Conservation (phyloP, 176 grass and related monocot species). For the Aegilops tauschii region DNA sequence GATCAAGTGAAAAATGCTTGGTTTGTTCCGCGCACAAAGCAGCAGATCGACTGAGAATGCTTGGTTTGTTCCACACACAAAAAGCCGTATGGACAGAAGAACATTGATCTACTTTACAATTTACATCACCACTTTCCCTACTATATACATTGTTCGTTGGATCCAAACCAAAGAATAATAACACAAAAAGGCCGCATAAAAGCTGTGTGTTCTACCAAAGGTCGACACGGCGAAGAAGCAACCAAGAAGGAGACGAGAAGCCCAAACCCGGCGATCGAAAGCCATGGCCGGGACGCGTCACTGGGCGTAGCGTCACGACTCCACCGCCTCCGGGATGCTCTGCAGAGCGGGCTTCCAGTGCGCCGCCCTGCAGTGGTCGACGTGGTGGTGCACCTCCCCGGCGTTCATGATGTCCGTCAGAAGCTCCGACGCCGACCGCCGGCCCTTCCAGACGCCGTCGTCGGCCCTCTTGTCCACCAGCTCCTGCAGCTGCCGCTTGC, state of each 20-base stretch:
- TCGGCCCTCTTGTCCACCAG: conserved; percentile 32
- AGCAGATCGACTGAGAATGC: background rate
- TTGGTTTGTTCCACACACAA: background rate
- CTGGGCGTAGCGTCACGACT: conserved; percentile 18
- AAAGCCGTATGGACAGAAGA: background rate
- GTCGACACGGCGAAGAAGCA: background rate
- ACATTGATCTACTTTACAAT: background rate
- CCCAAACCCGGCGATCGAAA: background rate
- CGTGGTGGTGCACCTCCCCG: conserved; percentile 44
- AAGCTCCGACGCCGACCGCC: conserved; percentile 31
- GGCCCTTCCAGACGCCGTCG: conserved; percentile 7
- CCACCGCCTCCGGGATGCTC: conserved; percentile 63
- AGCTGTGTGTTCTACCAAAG: background rate
- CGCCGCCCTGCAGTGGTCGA: conserved; percentile 29
- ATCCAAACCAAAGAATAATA: conserved; percentile 23
- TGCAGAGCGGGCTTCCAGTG: conserved; percentile 55
- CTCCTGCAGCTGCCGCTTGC: conserved; percentile 56
- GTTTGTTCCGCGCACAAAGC: background rate
- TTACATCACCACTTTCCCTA: conserved; percentile 3
- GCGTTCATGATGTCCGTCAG: conserved; percentile 62
- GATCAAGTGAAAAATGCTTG: background rate
- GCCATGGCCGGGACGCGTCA: background rate
- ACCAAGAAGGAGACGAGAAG: background rate
- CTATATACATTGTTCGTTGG: conserved; percentile 24
- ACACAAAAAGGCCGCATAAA: background rate